These are phyloP conservation scores for Sextonia rubra DNA, from an alignment of 164 flowering plant genomes.

Conservation along the genomic window DNA sequence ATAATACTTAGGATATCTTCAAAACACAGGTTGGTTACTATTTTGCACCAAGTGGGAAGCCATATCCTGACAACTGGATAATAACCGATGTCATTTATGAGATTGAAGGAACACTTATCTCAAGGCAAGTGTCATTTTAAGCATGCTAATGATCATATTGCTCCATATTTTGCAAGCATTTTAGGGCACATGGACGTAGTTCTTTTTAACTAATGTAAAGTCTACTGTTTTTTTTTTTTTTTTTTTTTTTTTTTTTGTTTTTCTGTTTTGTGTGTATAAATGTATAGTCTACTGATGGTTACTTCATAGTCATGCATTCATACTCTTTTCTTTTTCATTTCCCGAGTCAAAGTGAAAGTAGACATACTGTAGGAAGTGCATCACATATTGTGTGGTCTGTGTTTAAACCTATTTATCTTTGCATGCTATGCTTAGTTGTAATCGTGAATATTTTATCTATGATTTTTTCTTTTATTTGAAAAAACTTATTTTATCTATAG, in stretches of 20 bases:
- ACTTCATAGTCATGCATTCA: too few species aligned
- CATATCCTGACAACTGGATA: constrained; percentile 99
- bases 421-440: neutral
- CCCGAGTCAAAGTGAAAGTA: neutral
- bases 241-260: too few species aligned
- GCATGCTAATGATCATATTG: neutral
- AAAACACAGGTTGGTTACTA: constrained; percentile 87
- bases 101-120: constrained; percentile 70
- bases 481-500: too few species aligned
- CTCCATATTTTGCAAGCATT: neutral
- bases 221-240: too few species aligned
- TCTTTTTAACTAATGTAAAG: neutral
- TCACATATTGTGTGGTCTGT: neutral
- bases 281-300: too few species aligned
- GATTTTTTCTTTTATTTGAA: too few species aligned
- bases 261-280: too few species aligned
- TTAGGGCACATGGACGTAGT: neutral
- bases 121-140: constrained; percentile 52
- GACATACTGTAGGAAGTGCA: neutral
- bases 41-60: constrained; percentile 99
- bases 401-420: neutral
- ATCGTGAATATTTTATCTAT: too few species aligned
- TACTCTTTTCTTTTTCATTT: neutral
- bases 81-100: constrained; percentile 91
- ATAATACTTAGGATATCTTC: constrained; percentile 21